These are phyloP conservation scores for Rhynchospora pubera DNA, from an alignment of 176 grass and related monocot genomes.

Conservation along the genomic window DNA sequence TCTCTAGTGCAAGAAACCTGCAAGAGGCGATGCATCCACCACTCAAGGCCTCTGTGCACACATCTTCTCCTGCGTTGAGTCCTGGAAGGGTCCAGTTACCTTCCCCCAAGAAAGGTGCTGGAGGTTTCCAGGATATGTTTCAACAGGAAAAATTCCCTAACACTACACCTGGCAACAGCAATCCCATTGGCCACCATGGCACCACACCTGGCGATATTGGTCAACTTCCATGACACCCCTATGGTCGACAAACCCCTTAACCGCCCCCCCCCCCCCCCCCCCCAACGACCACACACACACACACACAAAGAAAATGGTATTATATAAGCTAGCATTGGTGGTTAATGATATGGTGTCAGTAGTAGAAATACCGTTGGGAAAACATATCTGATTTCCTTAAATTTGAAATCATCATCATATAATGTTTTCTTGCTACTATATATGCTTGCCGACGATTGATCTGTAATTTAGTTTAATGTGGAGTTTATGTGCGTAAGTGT, in stretches of 20 bases:
- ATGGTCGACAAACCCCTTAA: no score
- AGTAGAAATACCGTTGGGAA: no score
- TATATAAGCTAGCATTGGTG: background rate
- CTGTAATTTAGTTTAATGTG: background rate
- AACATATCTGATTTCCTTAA: no score
- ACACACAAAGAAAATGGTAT: background rate
- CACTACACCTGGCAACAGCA: conserved; percentile 2
- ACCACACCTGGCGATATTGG: background rate
- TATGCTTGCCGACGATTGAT: background rate
- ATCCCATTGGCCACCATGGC: background rate
- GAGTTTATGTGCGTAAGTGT: background rate
- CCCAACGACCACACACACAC: no score
- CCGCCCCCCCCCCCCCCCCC: no score
- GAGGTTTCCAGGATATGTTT: background rate
- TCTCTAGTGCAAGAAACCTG: background rate
- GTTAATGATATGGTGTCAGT: no score
- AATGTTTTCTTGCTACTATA: background rate
- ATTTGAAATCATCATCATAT: background rate
- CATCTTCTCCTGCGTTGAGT: background rate
- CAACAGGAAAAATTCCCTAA: background rate
- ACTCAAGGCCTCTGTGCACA: background rate
- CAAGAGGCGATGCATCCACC: background rate
- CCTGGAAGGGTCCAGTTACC: background rate
- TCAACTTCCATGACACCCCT: background rate
- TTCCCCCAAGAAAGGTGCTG: background rate